phyloP scores from a whole-genome alignment of 129 eudicot species.

The Dittrichia graveolens region DNA sequence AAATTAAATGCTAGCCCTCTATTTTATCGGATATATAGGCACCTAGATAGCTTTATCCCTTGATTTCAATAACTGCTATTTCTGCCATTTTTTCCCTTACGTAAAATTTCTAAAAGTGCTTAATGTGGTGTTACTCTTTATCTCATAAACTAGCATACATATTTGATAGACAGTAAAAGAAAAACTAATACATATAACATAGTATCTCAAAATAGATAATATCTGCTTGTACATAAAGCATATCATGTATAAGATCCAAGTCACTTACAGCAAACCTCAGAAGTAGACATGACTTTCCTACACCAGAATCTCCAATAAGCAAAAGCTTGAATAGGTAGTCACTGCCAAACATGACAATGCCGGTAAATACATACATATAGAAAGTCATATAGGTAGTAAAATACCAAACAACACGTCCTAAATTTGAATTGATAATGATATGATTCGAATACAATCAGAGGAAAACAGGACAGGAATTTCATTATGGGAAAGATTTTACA shows the following conservation, averaged over 20 bases:
- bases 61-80: background rate
- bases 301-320: slow-evolving; percentile 54
- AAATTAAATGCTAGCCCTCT: background rate
- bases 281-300: slow-evolving; percentile 50
- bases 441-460: background rate
- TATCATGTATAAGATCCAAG: slow-evolving; percentile 14
- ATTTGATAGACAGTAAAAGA: background rate
- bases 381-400: background rate
- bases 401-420: background rate
- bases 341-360: slow-evolving; percentile 26
- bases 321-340: slow-evolving; percentile 52
- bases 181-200: background rate
- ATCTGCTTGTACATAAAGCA: background rate
- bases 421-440: background rate
- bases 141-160: slow-evolving; percentile 3
- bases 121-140: background rate
- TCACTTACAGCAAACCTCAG: slow-evolving; percentile 52
- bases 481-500: background rate
- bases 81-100: background rate
- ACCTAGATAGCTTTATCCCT: background rate
- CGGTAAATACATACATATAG: background rate
- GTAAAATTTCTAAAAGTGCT: slow-evolving; percentile 3
- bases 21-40: background rate
- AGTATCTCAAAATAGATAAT: slow-evolving; percentile 1
- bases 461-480: background rate